Base-by-base conservation (phyloP, 2,329 filamentous ascomycete species). In the Cadophora malorum region DNA sequence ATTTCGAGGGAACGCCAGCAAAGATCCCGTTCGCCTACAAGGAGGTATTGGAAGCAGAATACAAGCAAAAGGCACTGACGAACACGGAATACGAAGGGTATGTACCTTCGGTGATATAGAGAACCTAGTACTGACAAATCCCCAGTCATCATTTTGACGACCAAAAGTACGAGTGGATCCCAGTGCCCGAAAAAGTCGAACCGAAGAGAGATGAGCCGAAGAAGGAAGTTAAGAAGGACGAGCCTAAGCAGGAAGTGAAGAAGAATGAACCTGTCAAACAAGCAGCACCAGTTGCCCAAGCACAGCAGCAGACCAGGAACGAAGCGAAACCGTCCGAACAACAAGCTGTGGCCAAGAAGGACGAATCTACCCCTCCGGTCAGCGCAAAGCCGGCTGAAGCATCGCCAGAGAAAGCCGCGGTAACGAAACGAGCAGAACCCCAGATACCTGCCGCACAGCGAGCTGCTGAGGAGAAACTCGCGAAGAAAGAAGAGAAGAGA, bases 1-100 rank as follows among this genome's bases (percentile, higher is more conserved):
- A 82, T 0, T 93, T 91, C 66, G 91, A 93, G 74, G 89, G 88
- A 0, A 84, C 88, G 0, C 80, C 84, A 0, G 90, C 85, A 56
- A 88, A 88, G 78, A 88, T 93, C 28, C 91, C 91, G 0, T 88
- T 84, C 73, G 79, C 81, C 8, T 90, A 88, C 74, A 82, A 84
- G 68, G 84, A 87, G 58, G 82, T 90, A 60, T 79, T 91, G 0
- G 80, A 80, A 23, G 81, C 85, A 10, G 88, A 90, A 74, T 91
- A 90, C 71, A 79, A 84, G 4, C 75, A 81, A 59, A 82, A 80
- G 55, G 82, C 87, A 0, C 74, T 91, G 67, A 81, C 79, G 0
- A 78, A 81, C 21, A 87, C 81, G 0, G 78, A 85, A 3, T 89
- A 80, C 70, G 79, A 87, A 68, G 81, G 80, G 86, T 89, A 80